These are phyloP conservation scores for Xeromyces bisporus DNA, from an alignment of 495 filamentous ascomycete genomes.

Conservation along the genomic window DNA sequence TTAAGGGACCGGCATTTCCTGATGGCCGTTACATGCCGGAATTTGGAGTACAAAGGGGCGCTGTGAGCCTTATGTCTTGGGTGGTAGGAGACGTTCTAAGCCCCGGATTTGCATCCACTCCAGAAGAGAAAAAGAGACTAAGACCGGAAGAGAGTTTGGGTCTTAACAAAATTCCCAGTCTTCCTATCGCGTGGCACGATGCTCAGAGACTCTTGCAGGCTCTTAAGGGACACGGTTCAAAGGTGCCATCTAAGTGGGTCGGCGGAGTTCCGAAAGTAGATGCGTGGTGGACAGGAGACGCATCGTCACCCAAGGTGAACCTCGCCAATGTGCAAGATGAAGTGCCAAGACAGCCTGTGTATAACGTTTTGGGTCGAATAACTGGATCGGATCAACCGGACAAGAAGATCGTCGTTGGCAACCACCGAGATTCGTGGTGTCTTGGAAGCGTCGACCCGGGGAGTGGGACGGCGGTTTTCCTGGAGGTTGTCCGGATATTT, in stretches of 20 bases:
- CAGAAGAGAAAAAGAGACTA: constrained; percentile 42
- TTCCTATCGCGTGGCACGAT: constrained; percentile 79
- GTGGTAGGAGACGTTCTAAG: constrained; percentile 77
- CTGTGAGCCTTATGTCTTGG: constrained; percentile 69
- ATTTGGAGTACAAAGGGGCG: constrained; percentile 66
- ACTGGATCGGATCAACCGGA: constrained; percentile 62
- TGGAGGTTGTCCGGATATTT: constrained; percentile 74
- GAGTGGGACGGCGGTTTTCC: constrained; percentile 76
- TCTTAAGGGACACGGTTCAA: constrained; percentile 58
- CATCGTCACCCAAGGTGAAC: constrained; percentile 56
- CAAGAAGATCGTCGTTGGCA: constrained; percentile 81
- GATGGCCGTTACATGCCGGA: constrained; percentile 61
- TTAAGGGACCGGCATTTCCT: constrained; percentile 49
- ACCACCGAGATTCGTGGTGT: constrained; percentile 87
- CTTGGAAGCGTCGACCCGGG: constrained; percentile 76
- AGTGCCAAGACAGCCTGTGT: constrained; percentile 63
- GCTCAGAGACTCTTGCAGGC: constrained; percentile 62
- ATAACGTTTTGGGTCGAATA: constrained; percentile 76
- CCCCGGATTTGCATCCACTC: constrained; percentile 67
- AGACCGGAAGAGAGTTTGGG: constrained; percentile 53
- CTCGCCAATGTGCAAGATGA: constrained; percentile 86
- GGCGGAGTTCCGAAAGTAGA: constrained; percentile 54
- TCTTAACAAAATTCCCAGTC: constrained; percentile 66
- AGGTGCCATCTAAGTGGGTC: constrained; percentile 55
- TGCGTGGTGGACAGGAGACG: constrained; percentile 72